Evolutionary conservation across 345 rosid genomes (phyloP), one percentile per base, ranked within the genome.

Genomic region (Salix dunnii): DNA sequence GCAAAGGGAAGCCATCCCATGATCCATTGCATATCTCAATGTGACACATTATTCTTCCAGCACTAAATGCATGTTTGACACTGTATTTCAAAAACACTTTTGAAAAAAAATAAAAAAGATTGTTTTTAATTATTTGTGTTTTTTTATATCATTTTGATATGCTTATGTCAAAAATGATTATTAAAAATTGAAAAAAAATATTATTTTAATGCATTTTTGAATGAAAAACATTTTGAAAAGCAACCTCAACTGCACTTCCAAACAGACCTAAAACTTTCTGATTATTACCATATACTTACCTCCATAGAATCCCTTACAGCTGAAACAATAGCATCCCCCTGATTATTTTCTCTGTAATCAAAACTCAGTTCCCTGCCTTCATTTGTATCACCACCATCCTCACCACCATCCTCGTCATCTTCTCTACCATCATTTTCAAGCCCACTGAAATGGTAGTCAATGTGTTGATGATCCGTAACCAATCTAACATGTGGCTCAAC

Each of bases 341-440:
- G 84, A 68, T 84, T 86, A 84, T 87, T 86, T 70, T 33, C 78
- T 84, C 89, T 86, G 78, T 90, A 93, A 76, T 90, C 96, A 84
- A 92, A 92, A 86, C 99, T 93, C 81, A 86, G 80, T 78, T 93
- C 98, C 82, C 91, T 88, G 38, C 84, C 92, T 79, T 74, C 87
- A 69, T 77, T 85, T 36, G 81, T 69, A 82, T 88, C 82, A 72
- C 74, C 80, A 36, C 35, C 79, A 82, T 84, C 78, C 27, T 84
- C 93, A 67, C 76, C 76, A 51, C 83, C 86, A 73, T 86, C 90
- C 73, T 88, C 89, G 58, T 76, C 85, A 69, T 85, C 88, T 82
- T 89, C 92, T 76, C 78, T 84, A 27, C 83, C 88, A 79, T 96
- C 89, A 81, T 90, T 91, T 79, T 85, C 95, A 79, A 85, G 89